Evolutionary conservation across 768 basidiomycete genomes (phyloP).

Genomic region (Pulveroboletus sp.): DNA sequence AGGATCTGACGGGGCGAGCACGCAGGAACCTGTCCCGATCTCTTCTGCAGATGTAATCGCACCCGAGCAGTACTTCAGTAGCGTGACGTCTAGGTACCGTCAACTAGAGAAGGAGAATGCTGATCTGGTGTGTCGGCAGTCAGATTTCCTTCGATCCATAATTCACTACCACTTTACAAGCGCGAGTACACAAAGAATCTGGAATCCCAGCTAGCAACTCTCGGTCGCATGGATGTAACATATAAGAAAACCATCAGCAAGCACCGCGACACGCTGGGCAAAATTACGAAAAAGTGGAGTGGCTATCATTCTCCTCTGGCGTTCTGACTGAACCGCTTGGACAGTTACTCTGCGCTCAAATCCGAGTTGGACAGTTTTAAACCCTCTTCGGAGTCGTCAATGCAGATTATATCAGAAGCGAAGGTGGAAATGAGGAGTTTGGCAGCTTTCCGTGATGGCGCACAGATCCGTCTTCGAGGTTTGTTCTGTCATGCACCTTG

Average conservation of each 20-base stretch:
- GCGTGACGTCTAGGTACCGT: background rate
- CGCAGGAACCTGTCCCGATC: slow-evolving; percentile 5
- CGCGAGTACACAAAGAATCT: slow-evolving; percentile 17
- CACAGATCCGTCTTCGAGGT: slow-evolving; percentile 27
- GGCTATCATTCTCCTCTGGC: background rate
- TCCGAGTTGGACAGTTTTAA: slow-evolving; percentile 29
- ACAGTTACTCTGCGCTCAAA: slow-evolving; percentile 31
- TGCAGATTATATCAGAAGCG: slow-evolving; percentile 21
- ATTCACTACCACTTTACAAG: slow-evolving; percentile 7
- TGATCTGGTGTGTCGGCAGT: slow-evolving; percentile 12
- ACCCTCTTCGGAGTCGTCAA: slow-evolving; percentile 20
- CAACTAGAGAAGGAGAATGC: slow-evolving; percentile 9
- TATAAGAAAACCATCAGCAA: slow-evolving; percentile 16
- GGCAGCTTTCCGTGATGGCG: slow-evolving; percentile 19
- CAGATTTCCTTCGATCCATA: background rate
- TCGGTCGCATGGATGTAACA: slow-evolving; percentile 11
- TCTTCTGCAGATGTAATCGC: background rate
- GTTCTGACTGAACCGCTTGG: background rate
- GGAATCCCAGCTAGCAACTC: slow-evolving; percentile 14
- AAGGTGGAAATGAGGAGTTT: slow-evolving; percentile 26
- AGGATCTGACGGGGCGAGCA: background rate
- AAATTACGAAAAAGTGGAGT: slow-evolving; percentile 19
- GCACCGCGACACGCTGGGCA: slow-evolving; percentile 17
- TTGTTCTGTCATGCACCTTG: slow-evolving; percentile 1
- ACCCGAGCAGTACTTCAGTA: slow-evolving; percentile 3